Conservation (phyloP, 2,329 filamentous ascomycete genomes). For the Fusarium tricinctum region DNA sequence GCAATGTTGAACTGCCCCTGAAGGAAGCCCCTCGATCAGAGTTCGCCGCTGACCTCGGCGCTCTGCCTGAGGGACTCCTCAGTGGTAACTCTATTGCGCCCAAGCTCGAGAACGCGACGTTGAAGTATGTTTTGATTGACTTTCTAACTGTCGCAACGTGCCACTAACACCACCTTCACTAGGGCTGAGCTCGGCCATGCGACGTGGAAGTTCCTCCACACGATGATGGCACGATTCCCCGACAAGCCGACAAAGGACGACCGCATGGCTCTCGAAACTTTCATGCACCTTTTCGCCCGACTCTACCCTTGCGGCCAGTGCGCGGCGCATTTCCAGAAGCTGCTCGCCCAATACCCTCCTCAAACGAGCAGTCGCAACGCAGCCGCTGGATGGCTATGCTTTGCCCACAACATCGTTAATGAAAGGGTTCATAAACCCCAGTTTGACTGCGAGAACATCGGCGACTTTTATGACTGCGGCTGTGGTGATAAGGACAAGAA, state of each 20-base stretch:
- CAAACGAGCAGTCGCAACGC: conserved; percentile 74
- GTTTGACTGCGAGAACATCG: conserved; percentile 77
- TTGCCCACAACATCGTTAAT: conserved; percentile 77
- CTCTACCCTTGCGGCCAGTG: conserved; percentile 80
- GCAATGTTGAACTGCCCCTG: conserved; percentile 44
- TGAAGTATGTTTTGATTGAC: conserved; percentile 69
- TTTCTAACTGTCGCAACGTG: not conserved
- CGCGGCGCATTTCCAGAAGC: conserved; percentile 74
- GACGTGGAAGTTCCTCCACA: conserved; percentile 79
- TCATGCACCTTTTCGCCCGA: conserved; percentile 76
- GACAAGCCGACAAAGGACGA: conserved; percentile 74
- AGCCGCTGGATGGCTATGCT: conserved; percentile 77
- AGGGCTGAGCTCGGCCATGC: conserved; percentile 76
- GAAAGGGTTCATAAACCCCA: conserved; percentile 70
- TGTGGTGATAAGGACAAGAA: conserved; percentile 74
- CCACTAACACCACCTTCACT: conserved; percentile 27
- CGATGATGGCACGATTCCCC: conserved; percentile 78
- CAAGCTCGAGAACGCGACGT: conserved; percentile 85
- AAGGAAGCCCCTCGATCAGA: conserved; percentile 48
- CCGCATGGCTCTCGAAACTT: conserved; percentile 72
- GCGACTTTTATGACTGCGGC: conserved; percentile 79
- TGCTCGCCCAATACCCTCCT: conserved; percentile 73
- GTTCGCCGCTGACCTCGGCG: conserved; percentile 58
- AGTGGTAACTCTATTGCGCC: conserved; percentile 81
- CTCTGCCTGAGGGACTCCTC: conserved; percentile 65